Evolutionary conservation across 768 basidiomycete genomes (phyloP).

Genomic region (Mycena galopus): DNA sequence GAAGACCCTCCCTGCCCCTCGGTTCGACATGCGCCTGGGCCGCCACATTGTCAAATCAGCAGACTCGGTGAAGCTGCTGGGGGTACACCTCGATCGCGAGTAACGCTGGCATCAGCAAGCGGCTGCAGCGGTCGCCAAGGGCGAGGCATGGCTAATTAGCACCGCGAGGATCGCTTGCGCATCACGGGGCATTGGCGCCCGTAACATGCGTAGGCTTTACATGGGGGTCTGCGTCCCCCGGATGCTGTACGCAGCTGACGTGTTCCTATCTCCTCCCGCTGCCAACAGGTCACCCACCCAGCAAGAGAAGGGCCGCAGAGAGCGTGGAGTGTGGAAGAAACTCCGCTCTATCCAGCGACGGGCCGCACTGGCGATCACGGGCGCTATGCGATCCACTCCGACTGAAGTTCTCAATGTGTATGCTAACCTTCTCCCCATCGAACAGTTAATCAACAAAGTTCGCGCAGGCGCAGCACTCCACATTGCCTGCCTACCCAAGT

Average conservation of each 20-base stretch:
- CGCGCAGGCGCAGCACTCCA: neutral
- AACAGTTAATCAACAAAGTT: neutral
- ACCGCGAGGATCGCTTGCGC: too few relatives aligned
- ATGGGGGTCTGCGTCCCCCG: too few relatives aligned
- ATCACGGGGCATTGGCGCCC: too few relatives aligned
- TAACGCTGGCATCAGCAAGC: too few relatives aligned
- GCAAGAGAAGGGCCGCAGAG: neutral
- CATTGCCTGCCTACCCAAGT: neutral
- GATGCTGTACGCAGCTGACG: too few relatives aligned
- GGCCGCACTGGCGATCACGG: conserved; percentile 32
- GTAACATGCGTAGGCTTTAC: too few relatives aligned
- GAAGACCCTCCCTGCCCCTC: neutral
- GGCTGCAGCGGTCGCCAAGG: too few relatives aligned
- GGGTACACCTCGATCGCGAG: too few relatives aligned
- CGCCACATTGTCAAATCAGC: neutral
- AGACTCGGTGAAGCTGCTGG: too few relatives aligned
- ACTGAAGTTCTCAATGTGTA: conserved; percentile 23
- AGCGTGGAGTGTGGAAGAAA: neutral
- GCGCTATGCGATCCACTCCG: conserved; percentile 29
- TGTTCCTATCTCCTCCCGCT: too few relatives aligned
- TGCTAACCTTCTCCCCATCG: neutral
- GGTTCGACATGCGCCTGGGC: neutral
- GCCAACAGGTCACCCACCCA: too few relatives aligned
- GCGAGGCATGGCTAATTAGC: too few relatives aligned
- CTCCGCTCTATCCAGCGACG: conserved; percentile 31